Evolutionary conservation across 805 yeast genomes (phyloP).

Genomic region (Wickerhamiella sergipiensis): DNA sequence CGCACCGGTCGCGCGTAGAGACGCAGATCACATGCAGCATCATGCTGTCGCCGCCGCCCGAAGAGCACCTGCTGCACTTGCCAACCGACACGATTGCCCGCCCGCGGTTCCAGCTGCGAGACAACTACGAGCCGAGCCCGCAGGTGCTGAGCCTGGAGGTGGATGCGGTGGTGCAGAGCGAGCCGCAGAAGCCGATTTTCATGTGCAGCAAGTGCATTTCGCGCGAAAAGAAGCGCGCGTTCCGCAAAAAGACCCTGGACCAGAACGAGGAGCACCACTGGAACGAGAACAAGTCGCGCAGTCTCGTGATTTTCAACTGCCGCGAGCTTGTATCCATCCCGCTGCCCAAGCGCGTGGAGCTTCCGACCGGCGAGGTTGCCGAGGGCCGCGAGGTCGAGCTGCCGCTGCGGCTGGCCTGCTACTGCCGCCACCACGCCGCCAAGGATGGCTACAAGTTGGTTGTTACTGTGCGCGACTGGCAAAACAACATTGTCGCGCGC

Average conservation of each 20-base stretch:
- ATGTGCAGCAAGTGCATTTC: slow-evolving; percentile 83
- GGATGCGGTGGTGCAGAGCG: slow-evolving; percentile 49
- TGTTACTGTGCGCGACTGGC: slow-evolving; percentile 43
- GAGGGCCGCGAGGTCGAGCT: slow-evolving; percentile 31
- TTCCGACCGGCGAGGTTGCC: slow-evolving; percentile 23
- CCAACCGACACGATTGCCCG: slow-evolving; percentile 83
- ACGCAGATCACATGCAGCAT: slow-evolving; percentile 79
- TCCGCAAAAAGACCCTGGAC: slow-evolving; percentile 74
- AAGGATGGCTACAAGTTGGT: slow-evolving; percentile 68
- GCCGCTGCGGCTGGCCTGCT: slow-evolving; percentile 76
- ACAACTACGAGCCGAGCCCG: slow-evolving; percentile 5
- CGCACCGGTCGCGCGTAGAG: slow-evolving; percentile 79
- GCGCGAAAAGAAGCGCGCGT: slow-evolving; percentile 87
- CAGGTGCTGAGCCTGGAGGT: slow-evolving; percentile 44
- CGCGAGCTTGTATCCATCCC: slow-evolving; percentile 50
- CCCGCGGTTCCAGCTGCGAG: slow-evolving; percentile 58
- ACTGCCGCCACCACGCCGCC: slow-evolving; percentile 90
- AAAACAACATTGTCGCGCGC: slow-evolving; percentile 56
- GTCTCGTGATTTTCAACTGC: slow-evolving; percentile 84
- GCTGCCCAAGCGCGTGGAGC: slow-evolving; percentile 25
- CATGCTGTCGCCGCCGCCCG: slow-evolving; percentile 61
- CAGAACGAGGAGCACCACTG: slow-evolving; percentile 66
- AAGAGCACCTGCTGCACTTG: slow-evolving; percentile 56
- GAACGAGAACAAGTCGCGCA: slow-evolving; percentile 56
- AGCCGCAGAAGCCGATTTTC: slow-evolving; percentile 36